These are phyloP conservation scores for Edaphochlamys debaryana DNA, from an alignment of 139 green algal species.

Conservation along the genomic window DNA sequence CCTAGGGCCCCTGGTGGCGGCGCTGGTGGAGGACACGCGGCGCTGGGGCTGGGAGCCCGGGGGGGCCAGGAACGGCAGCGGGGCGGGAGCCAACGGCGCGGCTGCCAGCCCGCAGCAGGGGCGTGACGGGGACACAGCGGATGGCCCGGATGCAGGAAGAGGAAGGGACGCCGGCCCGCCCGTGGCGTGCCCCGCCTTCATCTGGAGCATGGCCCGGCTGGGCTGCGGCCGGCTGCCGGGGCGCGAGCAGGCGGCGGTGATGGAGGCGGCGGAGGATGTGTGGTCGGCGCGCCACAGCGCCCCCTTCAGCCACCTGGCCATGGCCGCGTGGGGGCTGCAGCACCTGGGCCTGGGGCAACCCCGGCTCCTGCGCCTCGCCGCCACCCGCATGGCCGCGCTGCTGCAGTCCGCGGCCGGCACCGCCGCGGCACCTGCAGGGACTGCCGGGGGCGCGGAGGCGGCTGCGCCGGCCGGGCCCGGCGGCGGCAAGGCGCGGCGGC, in stretches of 20 bases:
- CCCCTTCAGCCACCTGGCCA: neutral
- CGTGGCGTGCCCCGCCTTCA: neutral
- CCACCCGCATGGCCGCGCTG: neutral
- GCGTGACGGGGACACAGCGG: too few species aligned
- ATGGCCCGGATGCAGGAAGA: too few species aligned
- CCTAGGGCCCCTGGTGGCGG: neutral
- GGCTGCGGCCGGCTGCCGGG: neutral
- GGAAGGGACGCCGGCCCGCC: too few species aligned
- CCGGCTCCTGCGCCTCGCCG: neutral
- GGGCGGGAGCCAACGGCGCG: neutral
- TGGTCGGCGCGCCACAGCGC: neutral
- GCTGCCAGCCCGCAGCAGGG: too few species aligned
- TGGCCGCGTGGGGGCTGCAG: conserved; percentile 21
- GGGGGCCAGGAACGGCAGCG: neutral
- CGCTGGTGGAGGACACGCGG: neutral
- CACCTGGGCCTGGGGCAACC: neutral
- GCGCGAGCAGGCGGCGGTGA: neutral
- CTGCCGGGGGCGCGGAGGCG: too few species aligned
- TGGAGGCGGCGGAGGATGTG: neutral
- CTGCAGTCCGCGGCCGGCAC: neutral
- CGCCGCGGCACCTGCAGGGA: neutral
- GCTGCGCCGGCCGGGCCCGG: neutral
- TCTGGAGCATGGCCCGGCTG: conserved; percentile 24
- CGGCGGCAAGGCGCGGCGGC: neutral
- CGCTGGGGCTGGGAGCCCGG: neutral